phyloP scores from a whole-genome alignment of 2,329 filamentous ascomycete species.

The Diaporthe australafricana region DNA sequence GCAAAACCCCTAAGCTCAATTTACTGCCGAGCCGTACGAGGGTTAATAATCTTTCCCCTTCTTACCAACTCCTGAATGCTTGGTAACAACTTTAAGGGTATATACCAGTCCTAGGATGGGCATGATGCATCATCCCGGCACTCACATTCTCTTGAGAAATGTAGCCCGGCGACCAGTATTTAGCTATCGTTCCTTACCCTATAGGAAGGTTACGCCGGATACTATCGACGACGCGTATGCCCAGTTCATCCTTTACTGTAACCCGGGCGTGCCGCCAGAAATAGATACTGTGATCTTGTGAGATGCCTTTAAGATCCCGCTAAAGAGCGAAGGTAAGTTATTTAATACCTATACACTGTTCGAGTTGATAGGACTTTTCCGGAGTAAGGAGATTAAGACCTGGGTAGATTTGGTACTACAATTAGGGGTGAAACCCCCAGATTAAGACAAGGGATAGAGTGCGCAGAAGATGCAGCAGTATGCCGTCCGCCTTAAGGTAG shows the following conservation, averaged over 20 bases:
- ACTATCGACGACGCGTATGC: slow-evolving; percentile 87
- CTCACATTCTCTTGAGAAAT: slow-evolving; percentile 32
- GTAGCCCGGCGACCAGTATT: slow-evolving; percentile 12
- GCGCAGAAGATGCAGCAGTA: slow-evolving; percentile 96
- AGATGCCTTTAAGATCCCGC: slow-evolving; percentile 81
- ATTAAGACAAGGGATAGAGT: slow-evolving; percentile 85
- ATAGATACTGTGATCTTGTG: slow-evolving; percentile 78
- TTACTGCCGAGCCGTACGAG: not conserved
- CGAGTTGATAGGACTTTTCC: slow-evolving; percentile 81
- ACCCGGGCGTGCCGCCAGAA: slow-evolving; percentile 79
- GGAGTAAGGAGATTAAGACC: slow-evolving; percentile 87
- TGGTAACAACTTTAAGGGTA: slow-evolving; percentile 11
- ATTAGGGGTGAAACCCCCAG: slow-evolving; percentile 88
- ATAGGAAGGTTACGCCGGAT: slow-evolving; percentile 73
- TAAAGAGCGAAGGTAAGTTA: slow-evolving; percentile 87
- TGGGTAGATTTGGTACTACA: slow-evolving; percentile 90
- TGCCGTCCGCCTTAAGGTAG: slow-evolving; percentile 88
- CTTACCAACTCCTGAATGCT: slow-evolving; percentile 1
- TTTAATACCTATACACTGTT: slow-evolving; percentile 85
- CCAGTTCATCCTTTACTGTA: slow-evolving; percentile 89
- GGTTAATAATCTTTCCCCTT: slow-evolving; percentile 15
- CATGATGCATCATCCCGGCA: slow-evolving; percentile 37
- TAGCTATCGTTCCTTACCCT: slow-evolving; percentile 62
- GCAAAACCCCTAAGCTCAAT: slow-evolving; percentile 18
- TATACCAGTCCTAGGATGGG: slow-evolving; percentile 30